Conservation (phyloP, 208 protist genomes). For the Porcisia hertigi region DNA sequence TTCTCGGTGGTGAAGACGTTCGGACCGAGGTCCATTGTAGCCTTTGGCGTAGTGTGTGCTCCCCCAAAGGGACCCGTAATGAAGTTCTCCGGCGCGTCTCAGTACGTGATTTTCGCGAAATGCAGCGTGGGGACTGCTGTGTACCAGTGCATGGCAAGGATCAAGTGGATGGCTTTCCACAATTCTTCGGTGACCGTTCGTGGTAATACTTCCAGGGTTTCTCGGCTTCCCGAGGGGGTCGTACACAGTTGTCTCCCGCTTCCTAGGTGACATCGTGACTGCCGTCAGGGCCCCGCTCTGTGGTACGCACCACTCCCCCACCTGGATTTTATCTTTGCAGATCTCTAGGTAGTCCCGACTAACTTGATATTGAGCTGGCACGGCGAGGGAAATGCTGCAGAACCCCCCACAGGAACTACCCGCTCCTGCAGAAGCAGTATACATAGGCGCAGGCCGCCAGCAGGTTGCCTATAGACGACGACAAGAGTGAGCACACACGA, state of each 20-base stretch:
- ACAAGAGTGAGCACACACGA: background rate
- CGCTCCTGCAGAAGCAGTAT: slow-evolving; percentile 11
- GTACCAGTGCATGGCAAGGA: slow-evolving; percentile 38
- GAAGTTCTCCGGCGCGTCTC: slow-evolving; percentile 22
- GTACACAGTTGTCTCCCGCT: slow-evolving; percentile 40
- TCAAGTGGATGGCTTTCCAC: slow-evolving; percentile 45
- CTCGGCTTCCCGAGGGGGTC: slow-evolving; percentile 52
- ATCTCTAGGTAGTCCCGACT: slow-evolving; percentile 23
- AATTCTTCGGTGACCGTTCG: slow-evolving; percentile 43
- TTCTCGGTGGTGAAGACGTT: slow-evolving; percentile 31
- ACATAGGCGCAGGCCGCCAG: background rate
- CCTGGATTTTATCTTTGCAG: slow-evolving; percentile 35
- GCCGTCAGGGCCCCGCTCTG: slow-evolving; percentile 40
- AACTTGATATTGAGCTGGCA: slow-evolving; percentile 50
- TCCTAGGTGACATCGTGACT: slow-evolving; percentile 25
- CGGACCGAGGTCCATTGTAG: slow-evolving; percentile 25
- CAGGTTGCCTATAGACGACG: slow-evolving; percentile 1
- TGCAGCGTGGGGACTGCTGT: slow-evolving; percentile 15
- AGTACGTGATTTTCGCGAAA: slow-evolving; percentile 46
- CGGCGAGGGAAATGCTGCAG: slow-evolving; percentile 38
- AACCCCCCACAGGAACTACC: slow-evolving; percentile 24
- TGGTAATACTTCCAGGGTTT: slow-evolving; percentile 33
- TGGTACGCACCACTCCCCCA: slow-evolving; percentile 23
- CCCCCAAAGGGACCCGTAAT: slow-evolving; percentile 38
- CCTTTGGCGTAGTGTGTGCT: slow-evolving; percentile 38